These are phyloP conservation scores for Pyrenochaeta sp. DNA, from an alignment of 2,329 filamentous ascomycete species.

Conservation along the genomic window DNA sequence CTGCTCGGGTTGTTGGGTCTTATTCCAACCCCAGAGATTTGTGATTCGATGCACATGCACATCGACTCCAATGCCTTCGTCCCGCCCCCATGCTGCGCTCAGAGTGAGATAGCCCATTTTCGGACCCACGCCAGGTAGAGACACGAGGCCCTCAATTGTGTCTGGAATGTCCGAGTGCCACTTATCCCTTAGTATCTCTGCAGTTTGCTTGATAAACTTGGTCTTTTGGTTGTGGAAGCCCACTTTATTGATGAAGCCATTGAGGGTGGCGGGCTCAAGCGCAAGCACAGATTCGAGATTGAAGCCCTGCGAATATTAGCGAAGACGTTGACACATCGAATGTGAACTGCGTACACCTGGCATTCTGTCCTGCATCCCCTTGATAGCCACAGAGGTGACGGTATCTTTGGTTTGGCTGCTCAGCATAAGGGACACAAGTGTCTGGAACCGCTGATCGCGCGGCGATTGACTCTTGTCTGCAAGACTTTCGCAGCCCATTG, in stretches of 20 bases:
- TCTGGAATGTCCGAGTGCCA: slow-evolving; percentile 80
- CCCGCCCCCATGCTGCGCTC: slow-evolving; percentile 73
- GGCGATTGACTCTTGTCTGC: slow-evolving; percentile 62
- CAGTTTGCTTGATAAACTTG: slow-evolving; percentile 78
- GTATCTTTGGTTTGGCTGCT: slow-evolving; percentile 94
- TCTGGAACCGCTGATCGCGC: slow-evolving; percentile 78
- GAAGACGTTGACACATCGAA: not conserved
- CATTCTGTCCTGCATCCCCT: slow-evolving; percentile 76
- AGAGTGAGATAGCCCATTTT: slow-evolving; percentile 95
- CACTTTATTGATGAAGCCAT: slow-evolving; percentile 80
- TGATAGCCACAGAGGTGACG: slow-evolving; percentile 84
- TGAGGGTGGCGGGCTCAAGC: slow-evolving; percentile 70
- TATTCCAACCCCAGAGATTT: slow-evolving; percentile 92
- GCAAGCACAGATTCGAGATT: slow-evolving; percentile 80
- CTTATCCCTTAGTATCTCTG: slow-evolving; percentile 73
- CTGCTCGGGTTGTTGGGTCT: slow-evolving; percentile 80
- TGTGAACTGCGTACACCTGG: slow-evolving; percentile 49
- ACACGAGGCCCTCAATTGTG: slow-evolving; percentile 75
- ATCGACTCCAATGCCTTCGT: slow-evolving; percentile 87
- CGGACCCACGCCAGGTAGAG: slow-evolving; percentile 85
- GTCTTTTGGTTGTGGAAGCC: slow-evolving; percentile 97
- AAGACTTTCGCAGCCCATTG: slow-evolving; percentile 90
- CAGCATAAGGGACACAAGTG: slow-evolving; percentile 86
- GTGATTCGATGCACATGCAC: slow-evolving; percentile 95
- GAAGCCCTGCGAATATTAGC: slow-evolving; percentile 54